Base-by-base conservation (phyloP, 768 basidiomycete genomes). In the Infundibulicybe gibba region DNA sequence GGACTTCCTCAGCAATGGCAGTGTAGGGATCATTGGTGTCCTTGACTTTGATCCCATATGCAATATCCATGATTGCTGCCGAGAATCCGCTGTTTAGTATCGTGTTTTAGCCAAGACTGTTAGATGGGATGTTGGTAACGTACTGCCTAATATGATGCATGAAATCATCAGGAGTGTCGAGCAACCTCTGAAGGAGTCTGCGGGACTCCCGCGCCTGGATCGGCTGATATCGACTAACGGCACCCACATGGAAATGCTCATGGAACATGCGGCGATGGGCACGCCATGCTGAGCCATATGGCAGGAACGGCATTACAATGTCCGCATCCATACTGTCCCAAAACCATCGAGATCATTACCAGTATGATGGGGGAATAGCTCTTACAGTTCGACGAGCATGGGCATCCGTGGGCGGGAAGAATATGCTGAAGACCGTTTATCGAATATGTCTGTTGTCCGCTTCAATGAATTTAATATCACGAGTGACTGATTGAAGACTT, bases 271-370 rank as follows among this genome's bases (percentile, higher is more conserved):
- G 51, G 32, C 65, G 52, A 40, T 64, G 58, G 12, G 43, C 32
- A 30, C 63, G 56, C 70, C 68, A 70, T 41, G 32, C 31, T 0
- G 61, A 52, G 1, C 58, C 61, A 31, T 69, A 64, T 15, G 50
- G 54, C 53, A 64, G 60, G 4, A 68, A 30, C 2, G 42, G 59
- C 5, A 60, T 20, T 47, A 57, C 61, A 43, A 62, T 65, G 20
- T 61, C 53, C 64, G 59, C 68, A 6, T 61, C 66, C 57, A 63
- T 62, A 13, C 68, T 71, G 42, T n/a, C 4, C 10, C 17, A n/a
- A n/a, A n/a, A n/a, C n/a, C n/a, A n/a, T n/a, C n/a, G n/a, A n/a
- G n/a, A n/a, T n/a, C n/a, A n/a, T n/a, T n/a, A n/a, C n/a, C 35
- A 38, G 6, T 4, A 19, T 19, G 35, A 38, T 10, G 3, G 3